A percentile compares a stretch with the other conserved stretches of the same genome.
Evolutionary conservation across 345 rosid genomes (phyloP).

Genomic region (Microcos paniculata): DNA sequence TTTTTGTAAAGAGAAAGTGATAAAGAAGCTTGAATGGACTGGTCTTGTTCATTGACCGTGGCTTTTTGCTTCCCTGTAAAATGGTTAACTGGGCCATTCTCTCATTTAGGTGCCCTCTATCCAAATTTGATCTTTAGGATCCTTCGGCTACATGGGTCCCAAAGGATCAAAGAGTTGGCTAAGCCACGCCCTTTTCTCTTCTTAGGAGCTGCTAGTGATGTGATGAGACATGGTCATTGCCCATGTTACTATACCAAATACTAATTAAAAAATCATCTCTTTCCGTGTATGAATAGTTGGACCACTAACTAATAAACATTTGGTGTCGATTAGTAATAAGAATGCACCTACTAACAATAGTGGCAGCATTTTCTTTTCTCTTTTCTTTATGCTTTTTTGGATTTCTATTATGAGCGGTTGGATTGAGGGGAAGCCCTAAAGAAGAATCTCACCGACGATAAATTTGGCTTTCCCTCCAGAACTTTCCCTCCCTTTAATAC

Average conservation of each 20-base stretch:
- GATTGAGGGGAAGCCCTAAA: constrained; percentile 7
- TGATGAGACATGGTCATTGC: not conserved
- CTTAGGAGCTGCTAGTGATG: not conserved
- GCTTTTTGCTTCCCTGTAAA: not conserved
- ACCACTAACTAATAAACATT: not conserved
- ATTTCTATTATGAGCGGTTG: not conserved
- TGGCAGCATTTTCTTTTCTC: not conserved
- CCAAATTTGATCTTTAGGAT: not conserved
- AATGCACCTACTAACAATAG: not conserved
- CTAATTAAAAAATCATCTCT: not conserved
- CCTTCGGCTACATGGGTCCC: not conserved
- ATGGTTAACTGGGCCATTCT: not conserved
- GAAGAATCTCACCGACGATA: constrained; percentile 47
- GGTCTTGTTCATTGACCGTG: not conserved
- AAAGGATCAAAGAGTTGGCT: not conserved
- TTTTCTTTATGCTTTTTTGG: constrained; percentile 6
- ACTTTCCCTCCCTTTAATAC: constrained; percentile 16
- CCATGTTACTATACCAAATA: constrained; percentile 10
- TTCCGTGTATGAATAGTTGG: not conserved
- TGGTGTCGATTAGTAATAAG: not conserved
- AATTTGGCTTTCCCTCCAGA: not conserved
- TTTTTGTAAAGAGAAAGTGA: constrained; percentile 4
- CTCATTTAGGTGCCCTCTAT: not conserved
- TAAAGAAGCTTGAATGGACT: not conserved
- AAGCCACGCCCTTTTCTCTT: not conserved